A percentile compares a stretch with the other conserved stretches of the same genome.
phyloP scores from a whole-genome alignment of 2,329 filamentous ascomycete species.

The Cladosporium colombiae region DNA sequence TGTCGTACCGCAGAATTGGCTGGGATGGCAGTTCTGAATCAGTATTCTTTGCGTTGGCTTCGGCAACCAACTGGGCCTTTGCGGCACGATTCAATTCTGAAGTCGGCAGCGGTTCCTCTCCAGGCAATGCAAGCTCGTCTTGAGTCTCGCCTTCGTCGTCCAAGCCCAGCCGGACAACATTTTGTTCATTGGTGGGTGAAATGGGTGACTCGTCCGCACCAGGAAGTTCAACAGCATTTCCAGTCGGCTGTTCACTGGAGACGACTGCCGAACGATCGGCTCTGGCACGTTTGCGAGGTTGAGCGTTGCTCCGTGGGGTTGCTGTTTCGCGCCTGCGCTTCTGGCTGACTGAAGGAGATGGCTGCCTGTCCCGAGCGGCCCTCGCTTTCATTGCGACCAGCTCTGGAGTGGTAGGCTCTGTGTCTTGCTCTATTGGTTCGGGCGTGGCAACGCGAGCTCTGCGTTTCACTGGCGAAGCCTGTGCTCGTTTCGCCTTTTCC shows the following conservation, averaged over 20 bases:
- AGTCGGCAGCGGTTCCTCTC: constrained; percentile 22
- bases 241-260: background rate
- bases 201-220: background rate
- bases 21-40: background rate
- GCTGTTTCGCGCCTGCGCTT: constrained; percentile 17
- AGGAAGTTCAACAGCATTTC: background rate
- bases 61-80: constrained; percentile 25
- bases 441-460: background rate
- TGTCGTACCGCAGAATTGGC: background rate
- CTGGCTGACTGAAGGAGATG: background rate
- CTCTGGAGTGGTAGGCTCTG: constrained; percentile 10
- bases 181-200: background rate
- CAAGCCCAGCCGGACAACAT: background rate
- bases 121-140: background rate
- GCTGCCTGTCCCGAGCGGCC: background rate
- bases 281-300: constrained; percentile 16
- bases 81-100: constrained; percentile 30
- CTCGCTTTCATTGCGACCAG: background rate
- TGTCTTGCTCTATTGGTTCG: background rate
- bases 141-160: background rate
- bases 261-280: background rate
- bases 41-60: constrained; percentile 10
- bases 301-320: background rate
- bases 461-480: background rate
- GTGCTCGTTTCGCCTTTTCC: constrained; percentile 3